Evolutionary conservation across 2,329 filamentous ascomycete species (phyloP), one percentile per base, ranked within the genome.

Genomic region (Pyrenophora teres): DNA sequence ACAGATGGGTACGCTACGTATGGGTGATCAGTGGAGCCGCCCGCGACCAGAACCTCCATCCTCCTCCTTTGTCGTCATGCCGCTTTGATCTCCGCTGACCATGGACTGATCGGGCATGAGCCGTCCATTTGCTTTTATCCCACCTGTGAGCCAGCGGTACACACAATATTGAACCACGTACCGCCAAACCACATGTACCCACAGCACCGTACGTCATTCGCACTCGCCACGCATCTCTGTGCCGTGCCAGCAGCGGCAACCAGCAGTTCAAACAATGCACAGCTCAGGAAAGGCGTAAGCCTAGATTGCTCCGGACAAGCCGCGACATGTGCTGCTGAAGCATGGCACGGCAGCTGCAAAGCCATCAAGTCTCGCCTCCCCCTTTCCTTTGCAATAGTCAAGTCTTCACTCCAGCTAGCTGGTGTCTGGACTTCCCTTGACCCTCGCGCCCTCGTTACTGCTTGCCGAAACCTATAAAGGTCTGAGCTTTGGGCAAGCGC

Each of bases 31-130:
- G 58, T 54, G 61, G 60, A 62, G 52, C 54, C 53, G 41, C 40
- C 56, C 40, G 47, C 49, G 27, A 51, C 42, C 33, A 49, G 19
- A 30, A 30, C 10, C 27, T 30, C 25, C 7, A 31, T 25, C 16
- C 27, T 42, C 50, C 55, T 42, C 54, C 51, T 41, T 55, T 56
- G 53, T 67, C 64, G 64, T 65, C 64, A 67, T 65, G 48, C 52
- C 57, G 52, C 41, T 37, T 31, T 41, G 42, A 42, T 56, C 56
- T 49, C 51, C 56, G 46, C 50, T 36, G 44, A 43, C 10, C 32
- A 53, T 46, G 46, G 47, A 25, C 40, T 40, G 21, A 38, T 35
- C 35, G 35, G 40, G 39, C 35, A 31, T 35, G 39, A 23, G 19
- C 9, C 21, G 30, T 16, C 23, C 8, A 30, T 39, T 35, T 48